Evolutionary conservation across 805 yeast genomes (phyloP), one percentile per base, ranked within the genome.

Genomic region (Candida dajiaensis): DNA sequence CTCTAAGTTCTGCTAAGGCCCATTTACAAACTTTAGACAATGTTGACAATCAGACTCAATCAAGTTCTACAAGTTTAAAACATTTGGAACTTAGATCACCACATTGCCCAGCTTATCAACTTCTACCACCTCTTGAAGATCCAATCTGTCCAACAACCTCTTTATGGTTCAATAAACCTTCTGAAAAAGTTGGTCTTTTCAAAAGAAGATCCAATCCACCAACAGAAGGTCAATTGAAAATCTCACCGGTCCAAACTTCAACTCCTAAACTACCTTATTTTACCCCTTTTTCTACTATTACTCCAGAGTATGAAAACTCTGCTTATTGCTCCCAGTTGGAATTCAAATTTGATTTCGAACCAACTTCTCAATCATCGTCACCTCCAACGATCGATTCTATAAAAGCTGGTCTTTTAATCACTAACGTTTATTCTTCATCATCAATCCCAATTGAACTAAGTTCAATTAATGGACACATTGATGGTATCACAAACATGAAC

Each of bases 401-500:
- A 2, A 48, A 61, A 0, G 59, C 67, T 3, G 64, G 61, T 25
- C 51, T 70, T 22, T 35, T 68, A 5, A 64, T 60, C 16, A 56
- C 68, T 8, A 68, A 69, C 25, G 59, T 58, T 7, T 61, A 50
- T 36, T 68, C 73, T 0, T 62, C 56, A 12, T 52, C 59, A 21
- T 62, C 72, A 1, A 70, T 74, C 38, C 78, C 79, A 16, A 56
- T 73, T 16, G 65, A 66, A 43, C 49, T 74, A n/a, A 65, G 68
- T 18, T 50, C 66, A 1, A 65, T 62, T 40, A 44, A 65, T 23
- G 55, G 59, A 37, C 44, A 55, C 18, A 44, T 47, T 29, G 44
- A 42, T 35, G 10, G 20, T 38, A 35, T 65, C 26, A 45, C 50
- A 2, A 45, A 48, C 15, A 45, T 69, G 12, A 59, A 57, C 38